Conservation (phyloP, 139 green algal genomes). For the Chlamydomonas sp. region DNA sequence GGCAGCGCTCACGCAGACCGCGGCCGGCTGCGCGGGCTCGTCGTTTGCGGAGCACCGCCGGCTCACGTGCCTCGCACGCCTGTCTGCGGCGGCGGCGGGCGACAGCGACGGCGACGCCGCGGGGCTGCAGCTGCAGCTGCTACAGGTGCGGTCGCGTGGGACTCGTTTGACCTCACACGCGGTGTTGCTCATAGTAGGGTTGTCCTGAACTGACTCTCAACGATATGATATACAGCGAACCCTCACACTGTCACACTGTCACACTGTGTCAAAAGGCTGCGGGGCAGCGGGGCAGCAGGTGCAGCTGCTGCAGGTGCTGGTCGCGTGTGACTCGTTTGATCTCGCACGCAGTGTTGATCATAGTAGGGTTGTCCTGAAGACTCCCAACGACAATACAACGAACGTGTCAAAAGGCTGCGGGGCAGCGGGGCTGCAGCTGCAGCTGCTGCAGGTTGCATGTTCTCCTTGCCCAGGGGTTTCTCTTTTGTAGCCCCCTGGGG, state of each 20-base stretch:
- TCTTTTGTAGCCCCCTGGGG: too few relatives aligned
- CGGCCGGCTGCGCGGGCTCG: not conserved
- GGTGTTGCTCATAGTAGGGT: not conserved
- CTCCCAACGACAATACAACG: too few relatives aligned
- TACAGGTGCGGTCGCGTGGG: not conserved
- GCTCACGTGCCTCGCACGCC: not conserved
- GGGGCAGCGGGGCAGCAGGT: not conserved
- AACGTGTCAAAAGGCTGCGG: too few relatives aligned
- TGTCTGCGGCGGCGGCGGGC: not conserved
- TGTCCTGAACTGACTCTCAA: too few relatives aligned
- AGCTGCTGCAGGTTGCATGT: too few relatives aligned
- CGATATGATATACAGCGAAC: too few relatives aligned
- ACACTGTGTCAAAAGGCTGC: too few relatives aligned
- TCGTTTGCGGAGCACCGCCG: not conserved
- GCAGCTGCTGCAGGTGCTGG: not conserved
- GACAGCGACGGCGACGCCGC: not conserved
- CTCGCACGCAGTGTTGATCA: not conserved
- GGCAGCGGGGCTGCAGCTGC: not conserved
- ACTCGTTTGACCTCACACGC: not conserved
- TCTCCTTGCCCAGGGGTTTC: too few relatives aligned
- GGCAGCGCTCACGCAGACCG: conserved; percentile 16
- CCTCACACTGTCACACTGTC: too few relatives aligned
- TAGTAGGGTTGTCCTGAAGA: not conserved
- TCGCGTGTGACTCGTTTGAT: not conserved
- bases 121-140: not conserved